Conservation (phyloP, 108 stramenopile species). For the Nannochloropsis salina region DNA sequence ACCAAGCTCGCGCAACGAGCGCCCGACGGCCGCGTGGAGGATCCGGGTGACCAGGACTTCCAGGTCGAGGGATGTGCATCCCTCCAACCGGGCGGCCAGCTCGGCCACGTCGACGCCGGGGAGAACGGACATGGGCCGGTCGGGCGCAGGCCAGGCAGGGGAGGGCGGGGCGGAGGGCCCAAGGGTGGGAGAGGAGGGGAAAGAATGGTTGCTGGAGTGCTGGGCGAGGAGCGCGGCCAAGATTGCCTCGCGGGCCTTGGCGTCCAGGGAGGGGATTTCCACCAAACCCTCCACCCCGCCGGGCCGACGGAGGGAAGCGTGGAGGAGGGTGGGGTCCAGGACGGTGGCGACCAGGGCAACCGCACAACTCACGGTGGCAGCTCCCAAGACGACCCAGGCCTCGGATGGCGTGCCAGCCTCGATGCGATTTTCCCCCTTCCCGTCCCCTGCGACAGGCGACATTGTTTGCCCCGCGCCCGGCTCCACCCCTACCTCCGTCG, state of each 20-base stretch:
- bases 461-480: neutral
- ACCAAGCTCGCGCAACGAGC: neutral
- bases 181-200: neutral
- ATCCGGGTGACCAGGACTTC: slow-evolving; percentile 22
- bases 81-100: slow-evolving; percentile 20
- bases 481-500: neutral
- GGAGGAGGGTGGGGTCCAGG: neutral
- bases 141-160: neutral
- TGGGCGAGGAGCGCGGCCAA: neutral
- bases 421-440: neutral
- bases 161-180: neutral
- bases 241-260: neutral
- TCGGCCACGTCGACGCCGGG: neutral
- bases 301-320: neutral
- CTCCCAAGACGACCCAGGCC: neutral
- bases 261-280: slow-evolving; percentile 13
- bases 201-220: neutral
- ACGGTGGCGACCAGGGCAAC: neutral
- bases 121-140: no score
- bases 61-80: slow-evolving; percentile 30
- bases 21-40: slow-evolving; percentile 2
- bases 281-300: neutral
- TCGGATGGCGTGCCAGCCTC: neutral
- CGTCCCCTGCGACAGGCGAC: neutral
- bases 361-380: neutral